A percentile compares a stretch with the other conserved stretches of the same genome.
phyloP scores from a whole-genome alignment of 495 filamentous ascomycete genomes.

The Podospora bellae-mahoneyi region DNA sequence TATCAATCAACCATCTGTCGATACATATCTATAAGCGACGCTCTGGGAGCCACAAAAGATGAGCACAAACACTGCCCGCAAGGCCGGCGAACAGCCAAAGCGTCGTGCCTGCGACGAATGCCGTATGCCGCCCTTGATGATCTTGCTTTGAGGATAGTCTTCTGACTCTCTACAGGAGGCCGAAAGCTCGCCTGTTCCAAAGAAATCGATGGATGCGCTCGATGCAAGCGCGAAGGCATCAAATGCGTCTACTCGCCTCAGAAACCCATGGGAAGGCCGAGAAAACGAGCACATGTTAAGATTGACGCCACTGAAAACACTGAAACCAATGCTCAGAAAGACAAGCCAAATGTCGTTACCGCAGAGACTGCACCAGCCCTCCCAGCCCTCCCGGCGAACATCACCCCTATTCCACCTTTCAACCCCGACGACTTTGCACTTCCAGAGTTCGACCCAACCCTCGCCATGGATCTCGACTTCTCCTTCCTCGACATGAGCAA shows the following conservation, averaged over 20 bases:
- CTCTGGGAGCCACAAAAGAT: background rate
- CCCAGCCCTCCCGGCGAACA: background rate
- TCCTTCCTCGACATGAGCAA: conserved; percentile 36
- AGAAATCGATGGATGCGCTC: conserved; percentile 52
- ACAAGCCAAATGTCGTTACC: conserved; percentile 1
- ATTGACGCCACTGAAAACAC: background rate
- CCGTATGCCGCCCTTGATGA: conserved; percentile 43
- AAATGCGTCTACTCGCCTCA: conserved; percentile 57
- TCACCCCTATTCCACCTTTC: background rate
- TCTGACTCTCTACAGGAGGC: conserved; percentile 39
- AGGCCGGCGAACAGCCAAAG: conserved; percentile 29
- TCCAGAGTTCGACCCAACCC: conserved; percentile 24
- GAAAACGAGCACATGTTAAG: conserved; percentile 51
- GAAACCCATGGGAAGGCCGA: conserved; percentile 60
- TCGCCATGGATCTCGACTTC: conserved; percentile 33
- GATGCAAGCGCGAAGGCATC: conserved; percentile 54
- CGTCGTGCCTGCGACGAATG: conserved; percentile 62
- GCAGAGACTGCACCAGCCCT: background rate
- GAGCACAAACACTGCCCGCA: conserved; percentile 7
- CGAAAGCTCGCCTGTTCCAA: conserved; percentile 62
- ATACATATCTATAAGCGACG: background rate
- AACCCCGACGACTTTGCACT: conserved; percentile 10
- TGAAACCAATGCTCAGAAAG: conserved; percentile 2
- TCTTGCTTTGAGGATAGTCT: background rate
- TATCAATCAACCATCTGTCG: background rate